Evolutionary conservation across 768 basidiomycete species (phyloP), one percentile per base, ranked within the genome.

Genomic region (Tulasnella sp.): DNA sequence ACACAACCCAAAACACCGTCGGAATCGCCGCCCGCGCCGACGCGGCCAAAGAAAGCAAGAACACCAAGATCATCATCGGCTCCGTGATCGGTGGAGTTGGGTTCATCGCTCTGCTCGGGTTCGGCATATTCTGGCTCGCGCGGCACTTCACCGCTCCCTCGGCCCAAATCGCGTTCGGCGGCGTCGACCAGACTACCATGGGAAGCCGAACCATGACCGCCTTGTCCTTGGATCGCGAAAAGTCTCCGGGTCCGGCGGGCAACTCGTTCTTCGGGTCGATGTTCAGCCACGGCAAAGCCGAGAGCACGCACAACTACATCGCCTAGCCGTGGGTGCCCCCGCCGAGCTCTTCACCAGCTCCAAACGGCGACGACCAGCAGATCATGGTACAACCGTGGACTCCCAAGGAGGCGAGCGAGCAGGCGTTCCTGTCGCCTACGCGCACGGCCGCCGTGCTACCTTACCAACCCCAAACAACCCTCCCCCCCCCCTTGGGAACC

Each of bases 81-180:
- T 54, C 69, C n/a, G 81, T 82, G 37, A 37, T 82, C 18, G 81
- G 81, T 50, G 81, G 81, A 54, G 37, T 81, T 5, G 80, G 46
- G 31, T 72, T 72, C 54, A 75, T 82, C 28, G 44, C 60, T 2
- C 7, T 77, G 6, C 8, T 82, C 14, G 81, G 34, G 5, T 31
- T 50, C 75, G 46, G 54, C 22, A 20, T 75, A 20, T 44, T 64
- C 37, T 58, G 72, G 40, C 82, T 60, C 75, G 22, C 18, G 3
- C 81, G 75, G 24, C 75, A 75, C 42, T 24, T 37, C 40, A 37
- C 50, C 2, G 28, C 76, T n/a, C 76, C 76, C 24, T 77, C 76
- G 1, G 76, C 76, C 11, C 24, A 37, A 37, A 37, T 73, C 31
- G 54, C 76, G 22, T 40, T 40, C 48, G 37, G 31, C 37, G 76